Percentiles rank a stretch among this genome's conserved stretches.
Evolutionary conservation across 169 alveolate genomes (phyloP).

Genomic region (Plasmodium billcollinsi): DNA sequence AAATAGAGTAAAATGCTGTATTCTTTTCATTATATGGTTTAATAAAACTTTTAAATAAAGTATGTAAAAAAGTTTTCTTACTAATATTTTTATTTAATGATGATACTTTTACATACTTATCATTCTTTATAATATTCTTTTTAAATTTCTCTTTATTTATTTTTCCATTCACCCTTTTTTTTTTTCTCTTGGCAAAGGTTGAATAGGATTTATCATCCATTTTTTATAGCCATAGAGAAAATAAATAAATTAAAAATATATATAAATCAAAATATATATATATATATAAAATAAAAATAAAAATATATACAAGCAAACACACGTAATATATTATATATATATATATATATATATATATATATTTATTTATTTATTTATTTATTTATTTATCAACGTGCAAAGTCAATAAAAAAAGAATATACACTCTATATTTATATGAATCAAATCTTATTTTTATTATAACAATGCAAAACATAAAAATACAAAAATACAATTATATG

Average conservation of each 20-base stretch:
- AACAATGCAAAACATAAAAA: too few species aligned
- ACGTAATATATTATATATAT: not conserved
- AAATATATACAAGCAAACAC: not conserved
- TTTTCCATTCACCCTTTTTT: slow-evolving; percentile 67
- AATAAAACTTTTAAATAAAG: slow-evolving; percentile 70
- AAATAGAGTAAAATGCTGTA: slow-evolving; percentile 60
- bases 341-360: too few species aligned
- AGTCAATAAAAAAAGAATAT: too few species aligned
- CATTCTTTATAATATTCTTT: slow-evolving; percentile 53
- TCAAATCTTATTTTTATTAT: too few species aligned
- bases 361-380: too few species aligned
- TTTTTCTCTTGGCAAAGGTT: slow-evolving; percentile 64
- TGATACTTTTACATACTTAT: slow-evolving; percentile 55
- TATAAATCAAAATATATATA: not conserved
- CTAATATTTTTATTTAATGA: slow-evolving; percentile 33
- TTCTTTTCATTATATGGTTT: slow-evolving; percentile 70
- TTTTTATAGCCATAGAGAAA: slow-evolving; percentile 33
- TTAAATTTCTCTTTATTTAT: slow-evolving; percentile 66
- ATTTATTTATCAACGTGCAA: too few species aligned
- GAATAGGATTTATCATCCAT: slow-evolving; percentile 63
- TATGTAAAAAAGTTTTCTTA: slow-evolving; percentile 63
- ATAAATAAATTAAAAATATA: not conserved
- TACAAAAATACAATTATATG: too few species aligned
- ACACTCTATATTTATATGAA: too few species aligned
- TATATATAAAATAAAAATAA: not conserved